Evolutionary conservation across 2,329 filamentous ascomycete species (phyloP).

Genomic region (Mollisiaceae sp.): DNA sequence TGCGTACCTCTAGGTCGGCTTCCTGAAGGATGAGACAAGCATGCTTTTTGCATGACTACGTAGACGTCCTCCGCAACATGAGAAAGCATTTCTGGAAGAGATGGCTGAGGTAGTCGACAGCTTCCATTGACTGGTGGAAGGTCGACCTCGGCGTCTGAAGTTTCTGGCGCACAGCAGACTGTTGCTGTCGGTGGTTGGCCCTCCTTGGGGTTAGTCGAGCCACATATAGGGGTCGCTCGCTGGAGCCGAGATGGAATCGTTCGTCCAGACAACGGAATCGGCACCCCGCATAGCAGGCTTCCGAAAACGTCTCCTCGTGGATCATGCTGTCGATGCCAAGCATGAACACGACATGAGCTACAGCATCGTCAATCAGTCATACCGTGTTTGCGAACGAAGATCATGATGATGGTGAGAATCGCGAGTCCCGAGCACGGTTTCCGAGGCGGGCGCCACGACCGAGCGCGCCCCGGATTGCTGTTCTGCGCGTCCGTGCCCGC

Average conservation of each 20-base stretch:
- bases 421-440: too few species aligned
- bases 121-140: neutral
- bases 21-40: neutral
- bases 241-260: neutral
- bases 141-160: neutral
- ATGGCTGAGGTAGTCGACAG: slow-evolving; percentile 2
- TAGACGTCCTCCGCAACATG: neutral
- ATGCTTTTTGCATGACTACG: neutral
- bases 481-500: too few species aligned
- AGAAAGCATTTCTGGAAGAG: neutral
- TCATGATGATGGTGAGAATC: neutral
- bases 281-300: neutral
- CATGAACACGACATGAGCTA: neutral
- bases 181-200: slow-evolving; percentile 3
- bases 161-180: neutral
- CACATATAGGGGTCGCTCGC: neutral
- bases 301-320: neutral
- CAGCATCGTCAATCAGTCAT: slow-evolving; percentile 6
- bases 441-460: too few species aligned
- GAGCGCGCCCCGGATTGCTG: too few species aligned
- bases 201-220: neutral
- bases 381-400: neutral
- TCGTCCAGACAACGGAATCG: neutral
- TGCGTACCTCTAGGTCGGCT: neutral
- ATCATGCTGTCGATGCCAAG: neutral